Evolutionary conservation across 352 stramenopile genomes (phyloP), one percentile per base, ranked within the genome.

Genomic region (Peronospora belbahrii): DNA sequence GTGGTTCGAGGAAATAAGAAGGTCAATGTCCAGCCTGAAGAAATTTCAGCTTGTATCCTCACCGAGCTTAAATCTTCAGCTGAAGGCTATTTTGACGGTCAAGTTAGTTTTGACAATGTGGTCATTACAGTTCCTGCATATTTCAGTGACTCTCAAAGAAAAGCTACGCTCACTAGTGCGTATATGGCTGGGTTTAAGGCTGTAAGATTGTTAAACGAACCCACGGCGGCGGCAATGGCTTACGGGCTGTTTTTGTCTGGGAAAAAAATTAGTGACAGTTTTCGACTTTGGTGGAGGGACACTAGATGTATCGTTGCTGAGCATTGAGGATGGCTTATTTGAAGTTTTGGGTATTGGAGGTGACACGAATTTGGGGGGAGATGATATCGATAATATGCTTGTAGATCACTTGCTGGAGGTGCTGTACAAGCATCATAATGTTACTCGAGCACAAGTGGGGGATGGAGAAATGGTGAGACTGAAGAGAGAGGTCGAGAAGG

Each of bases 171-270:
- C n/a, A n/a, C n/a, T n/a, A n/a, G n/a, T n/a, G n/a, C n/a, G n/a
- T n/a, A n/a, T n/a, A n/a, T n/a, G n/a, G n/a, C n/a, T n/a, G n/a
- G n/a, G n/a, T n/a, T n/a, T n/a, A n/a, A n/a, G n/a, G n/a, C n/a
- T n/a, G n/a, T n/a, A n/a, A n/a, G n/a, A n/a, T n/a, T n/a, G n/a
- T n/a, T n/a, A n/a, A n/a, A n/a, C n/a, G n/a, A n/a, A n/a, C n/a
- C n/a, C n/a, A n/a, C n/a, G n/a, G 96, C 96, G 17, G 96, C 96
- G 3, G 96, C 96, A 3, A 97, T 99, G 74, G 95, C 95, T 2
- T 99, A 99, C 62, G 95, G 96, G 17, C 62, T 99, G 34, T n/a
- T n/a, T n/a, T n/a, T n/a, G n/a, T n/a, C n/a, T n/a, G n/a, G n/a
- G n/a, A n/a, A n/a, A n/a, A n/a, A n/a, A n/a, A n/a, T n/a, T n/a